Evolutionary conservation across 1,139 yeast species (phyloP), one percentile per base, ranked within the genome.

Genomic region (Eremothecium sinecaudum): DNA sequence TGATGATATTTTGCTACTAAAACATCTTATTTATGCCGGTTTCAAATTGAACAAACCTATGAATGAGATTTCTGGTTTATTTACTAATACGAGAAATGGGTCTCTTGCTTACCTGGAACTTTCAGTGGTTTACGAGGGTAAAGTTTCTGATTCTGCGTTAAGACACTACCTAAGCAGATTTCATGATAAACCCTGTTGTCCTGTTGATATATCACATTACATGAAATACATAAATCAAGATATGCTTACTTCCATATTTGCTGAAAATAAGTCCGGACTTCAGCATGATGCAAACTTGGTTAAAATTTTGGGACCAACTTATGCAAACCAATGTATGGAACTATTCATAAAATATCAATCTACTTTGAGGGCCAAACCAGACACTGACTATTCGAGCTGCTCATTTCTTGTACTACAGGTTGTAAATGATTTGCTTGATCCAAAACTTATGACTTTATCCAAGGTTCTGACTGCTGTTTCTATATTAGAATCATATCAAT

Each of bases 181-280:
- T 30, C 54, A 54, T 33, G 46, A 53, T 23, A 57, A 56, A 33
- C 53, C 56, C 10, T 55, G 61, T 32, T 53, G 56, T 39, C 27
- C 45, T 5, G 30, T 44, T 20, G 61, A 57, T 36, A 23, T 57
- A 13, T 21, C 29, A 11, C 37, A 41, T 19, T 51, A 50, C 23
- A 21, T 12, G 12, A 32, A 34, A 2, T 8, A 36, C 10, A 22
- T 52, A 2, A 32, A 46, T 20, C 17, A 28, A 6, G 35, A 26
- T 3, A 17, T 26, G 15, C 17, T 46, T 5, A 23, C 26, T 17
- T 18, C 30, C 2, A 33, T 39, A 13, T 33, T 47, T 15, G 12
- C 18, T 2, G 21, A 25, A 7, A 35, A 42, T 18, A 33, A 37
- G 7, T 29, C 32, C 4, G 27, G 45, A 36, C 31, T 46, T 9